These are phyloP conservation scores for Punica granatum DNA, from an alignment of 345 rosid species.

Conservation along the genomic window DNA sequence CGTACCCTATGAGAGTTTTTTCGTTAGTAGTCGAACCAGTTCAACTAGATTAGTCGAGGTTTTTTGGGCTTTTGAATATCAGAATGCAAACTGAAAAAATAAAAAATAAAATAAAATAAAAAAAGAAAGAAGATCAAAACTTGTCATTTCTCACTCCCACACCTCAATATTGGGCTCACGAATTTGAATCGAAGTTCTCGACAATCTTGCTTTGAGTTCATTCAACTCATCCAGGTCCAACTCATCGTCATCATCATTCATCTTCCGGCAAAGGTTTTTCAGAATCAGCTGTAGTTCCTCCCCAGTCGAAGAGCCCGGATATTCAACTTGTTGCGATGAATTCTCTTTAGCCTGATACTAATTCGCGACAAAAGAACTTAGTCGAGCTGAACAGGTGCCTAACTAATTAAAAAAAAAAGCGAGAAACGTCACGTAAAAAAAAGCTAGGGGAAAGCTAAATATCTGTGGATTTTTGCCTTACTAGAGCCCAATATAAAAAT, in stretches of 20 bases:
- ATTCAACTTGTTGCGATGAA: slow-evolving; percentile 17
- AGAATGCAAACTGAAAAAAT: too few species aligned
- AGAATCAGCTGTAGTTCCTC: slow-evolving; percentile 14
- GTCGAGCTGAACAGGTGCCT: not conserved
- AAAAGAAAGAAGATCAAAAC: too few species aligned
- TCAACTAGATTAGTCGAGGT: too few species aligned
- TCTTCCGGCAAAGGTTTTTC: slow-evolving; percentile 20
- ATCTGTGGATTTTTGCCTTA: too few species aligned
- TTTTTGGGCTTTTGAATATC: too few species aligned
- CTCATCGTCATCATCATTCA: slow-evolving; percentile 39
- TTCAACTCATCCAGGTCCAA: slow-evolving; percentile 72
- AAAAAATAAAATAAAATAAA: too few species aligned
- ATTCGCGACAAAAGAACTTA: not conserved
- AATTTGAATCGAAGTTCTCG: slow-evolving; percentile 60
- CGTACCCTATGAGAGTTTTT: too few species aligned
- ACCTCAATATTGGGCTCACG: slow-evolving; percentile 27
- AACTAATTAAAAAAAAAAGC: too few species aligned
- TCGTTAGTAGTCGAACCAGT: too few species aligned
- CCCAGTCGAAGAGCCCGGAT: slow-evolving; percentile 21
- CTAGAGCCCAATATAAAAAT: too few species aligned
- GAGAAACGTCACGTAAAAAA: too few species aligned
- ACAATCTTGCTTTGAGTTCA: slow-evolving; percentile 75
- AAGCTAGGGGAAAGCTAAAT: too few species aligned
- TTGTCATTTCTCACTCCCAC: slow-evolving; percentile 5
- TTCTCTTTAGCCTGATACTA: slow-evolving; percentile 26